Evolutionary conservation across 1,284 basidiomycete genomes (phyloP).

Genomic region (Rhodotorula sp.): DNA sequence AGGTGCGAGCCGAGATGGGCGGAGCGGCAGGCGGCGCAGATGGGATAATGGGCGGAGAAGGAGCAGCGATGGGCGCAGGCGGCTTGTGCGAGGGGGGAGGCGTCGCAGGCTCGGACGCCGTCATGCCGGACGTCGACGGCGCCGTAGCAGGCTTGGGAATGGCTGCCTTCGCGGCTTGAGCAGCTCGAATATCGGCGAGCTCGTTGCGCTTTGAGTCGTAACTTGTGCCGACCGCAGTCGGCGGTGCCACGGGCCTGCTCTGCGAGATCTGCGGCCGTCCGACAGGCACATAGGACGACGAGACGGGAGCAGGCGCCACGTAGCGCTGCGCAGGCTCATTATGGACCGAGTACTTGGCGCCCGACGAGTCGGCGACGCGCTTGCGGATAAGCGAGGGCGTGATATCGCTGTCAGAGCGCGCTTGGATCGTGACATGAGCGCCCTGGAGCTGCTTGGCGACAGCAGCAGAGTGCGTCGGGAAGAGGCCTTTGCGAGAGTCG

Average conservation of each 20-base stretch:
- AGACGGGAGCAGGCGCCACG: slow-evolving; percentile 44
- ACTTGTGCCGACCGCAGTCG: slow-evolving; percentile 44
- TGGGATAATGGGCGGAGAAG: slow-evolving; percentile 15
- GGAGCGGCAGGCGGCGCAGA: slow-evolving; percentile 55
- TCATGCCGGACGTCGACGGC: slow-evolving; percentile 52
- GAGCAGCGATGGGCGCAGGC: not conserved
- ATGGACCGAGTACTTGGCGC: slow-evolving; percentile 80
- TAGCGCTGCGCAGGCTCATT: slow-evolving; percentile 44
- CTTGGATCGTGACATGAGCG: slow-evolving; percentile 85
- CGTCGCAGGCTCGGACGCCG: slow-evolving; percentile 54
- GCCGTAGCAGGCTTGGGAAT: slow-evolving; percentile 40
- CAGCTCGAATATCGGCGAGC: slow-evolving; percentile 45
- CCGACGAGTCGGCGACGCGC: slow-evolving; percentile 83
- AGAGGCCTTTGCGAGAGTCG: slow-evolving; percentile 85
- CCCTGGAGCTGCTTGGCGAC: slow-evolving; percentile 77
- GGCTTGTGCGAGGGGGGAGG: slow-evolving; percentile 44
- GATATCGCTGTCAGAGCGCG: slow-evolving; percentile 86
- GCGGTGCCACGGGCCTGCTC: slow-evolving; percentile 35
- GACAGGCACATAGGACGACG: slow-evolving; percentile 46
- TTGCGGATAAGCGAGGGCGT: slow-evolving; percentile 75
- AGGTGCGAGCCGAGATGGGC: slow-evolving; percentile 52
- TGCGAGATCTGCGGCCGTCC: slow-evolving; percentile 47
- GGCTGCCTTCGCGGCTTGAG: not conserved
- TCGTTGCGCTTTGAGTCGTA: slow-evolving; percentile 49
- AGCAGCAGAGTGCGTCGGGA: slow-evolving; percentile 77